Percentiles rank a stretch among this genome's conserved stretches.
These are phyloP conservation scores for Spathaspora passalidarum DNA, from an alignment of 805 yeast genomes.

Conservation along the genomic window DNA sequence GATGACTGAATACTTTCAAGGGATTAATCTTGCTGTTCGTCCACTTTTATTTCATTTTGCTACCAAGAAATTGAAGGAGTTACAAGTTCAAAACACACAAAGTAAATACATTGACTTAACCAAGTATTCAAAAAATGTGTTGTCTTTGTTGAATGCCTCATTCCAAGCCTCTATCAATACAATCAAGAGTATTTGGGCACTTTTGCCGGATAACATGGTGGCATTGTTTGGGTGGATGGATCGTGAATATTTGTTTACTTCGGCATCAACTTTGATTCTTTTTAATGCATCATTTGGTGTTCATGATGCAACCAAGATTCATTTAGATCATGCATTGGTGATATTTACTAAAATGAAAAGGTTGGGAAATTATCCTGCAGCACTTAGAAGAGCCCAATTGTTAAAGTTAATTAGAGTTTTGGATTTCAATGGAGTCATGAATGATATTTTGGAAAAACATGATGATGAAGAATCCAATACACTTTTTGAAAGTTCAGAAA, in stretches of 20 bases:
- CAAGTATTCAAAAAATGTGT: constrained; percentile 61
- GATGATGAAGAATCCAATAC: constrained; percentile 38
- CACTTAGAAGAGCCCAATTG: constrained; percentile 67
- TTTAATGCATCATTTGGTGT: constrained; percentile 81
- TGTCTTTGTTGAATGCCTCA: constrained; percentile 70
- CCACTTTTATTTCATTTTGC: constrained; percentile 78
- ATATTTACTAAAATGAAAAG: constrained; percentile 74
- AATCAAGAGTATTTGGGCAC: constrained; percentile 68
- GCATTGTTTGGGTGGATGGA: constrained; percentile 88
- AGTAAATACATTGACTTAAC: constrained; percentile 63
- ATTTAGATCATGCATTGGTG: constrained; percentile 67
- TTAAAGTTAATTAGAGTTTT: constrained; percentile 60
- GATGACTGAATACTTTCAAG: constrained; percentile 82
- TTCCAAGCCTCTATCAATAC: constrained; percentile 80
- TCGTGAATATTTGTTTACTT: constrained; percentile 73
- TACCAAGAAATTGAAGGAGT: constrained; percentile 56
- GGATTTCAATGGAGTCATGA: constrained; percentile 67
- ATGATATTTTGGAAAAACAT: constrained; percentile 53
- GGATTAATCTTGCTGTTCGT: constrained; percentile 73
- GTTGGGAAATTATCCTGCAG: constrained; percentile 79
- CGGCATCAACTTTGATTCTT: constrained; percentile 68
- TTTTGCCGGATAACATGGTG: constrained; percentile 76
- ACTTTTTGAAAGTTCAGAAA: constrained; percentile 1
- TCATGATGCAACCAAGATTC: constrained; percentile 69
- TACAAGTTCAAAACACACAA: constrained; percentile 33